These are phyloP conservation scores for Mariannaea sp. DNA, from an alignment of 2,329 filamentous ascomycete genomes.

Conservation along the genomic window DNA sequence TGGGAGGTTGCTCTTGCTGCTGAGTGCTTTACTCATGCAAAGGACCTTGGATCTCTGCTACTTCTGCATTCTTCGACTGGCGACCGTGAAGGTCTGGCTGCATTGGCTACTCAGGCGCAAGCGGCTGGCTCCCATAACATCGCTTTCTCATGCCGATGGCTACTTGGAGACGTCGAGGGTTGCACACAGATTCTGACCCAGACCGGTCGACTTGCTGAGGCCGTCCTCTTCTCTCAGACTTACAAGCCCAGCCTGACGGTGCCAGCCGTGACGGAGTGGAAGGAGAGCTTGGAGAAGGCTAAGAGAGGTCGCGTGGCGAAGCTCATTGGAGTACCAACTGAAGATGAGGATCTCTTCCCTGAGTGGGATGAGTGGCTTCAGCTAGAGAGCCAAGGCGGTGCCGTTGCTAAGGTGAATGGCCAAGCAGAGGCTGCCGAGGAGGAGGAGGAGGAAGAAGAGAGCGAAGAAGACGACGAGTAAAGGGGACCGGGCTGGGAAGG, in stretches of 20 bases:
- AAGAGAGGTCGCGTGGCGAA: slow-evolving; percentile 87
- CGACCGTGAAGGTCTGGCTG: slow-evolving; percentile 73
- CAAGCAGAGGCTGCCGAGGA: slow-evolving; percentile 30
- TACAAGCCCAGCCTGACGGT: slow-evolving; percentile 83
- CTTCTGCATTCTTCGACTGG: slow-evolving; percentile 87
- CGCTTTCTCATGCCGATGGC: slow-evolving; percentile 89
- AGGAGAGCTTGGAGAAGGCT: slow-evolving; percentile 77
- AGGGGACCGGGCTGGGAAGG: slow-evolving; percentile 21
- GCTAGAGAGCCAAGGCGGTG: slow-evolving; percentile 74
- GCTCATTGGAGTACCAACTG: slow-evolving; percentile 79
- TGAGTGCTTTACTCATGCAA: slow-evolving; percentile 90
- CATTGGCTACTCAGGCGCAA: slow-evolving; percentile 75
- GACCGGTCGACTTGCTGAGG: slow-evolving; percentile 82
- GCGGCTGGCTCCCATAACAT: slow-evolving; percentile 85
- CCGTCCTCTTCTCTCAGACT: slow-evolving; percentile 90
- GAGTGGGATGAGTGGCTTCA: slow-evolving; percentile 93
- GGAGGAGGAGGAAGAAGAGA: slow-evolving; percentile 32
- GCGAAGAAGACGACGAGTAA: slow-evolving; percentile 37
- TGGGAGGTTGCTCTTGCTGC: slow-evolving; percentile 91
- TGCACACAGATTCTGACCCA: slow-evolving; percentile 80
- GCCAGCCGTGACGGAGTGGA: slow-evolving; percentile 77
- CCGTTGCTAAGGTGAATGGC: slow-evolving; percentile 35
- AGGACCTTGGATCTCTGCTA: slow-evolving; percentile 86
- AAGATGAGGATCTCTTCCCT: slow-evolving; percentile 88
- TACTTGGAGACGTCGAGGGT: slow-evolving; percentile 78